These are phyloP conservation scores for Cantharellus cinnabarinus DNA, from an alignment of 768 basidiomycete species.

Conservation along the genomic window DNA sequence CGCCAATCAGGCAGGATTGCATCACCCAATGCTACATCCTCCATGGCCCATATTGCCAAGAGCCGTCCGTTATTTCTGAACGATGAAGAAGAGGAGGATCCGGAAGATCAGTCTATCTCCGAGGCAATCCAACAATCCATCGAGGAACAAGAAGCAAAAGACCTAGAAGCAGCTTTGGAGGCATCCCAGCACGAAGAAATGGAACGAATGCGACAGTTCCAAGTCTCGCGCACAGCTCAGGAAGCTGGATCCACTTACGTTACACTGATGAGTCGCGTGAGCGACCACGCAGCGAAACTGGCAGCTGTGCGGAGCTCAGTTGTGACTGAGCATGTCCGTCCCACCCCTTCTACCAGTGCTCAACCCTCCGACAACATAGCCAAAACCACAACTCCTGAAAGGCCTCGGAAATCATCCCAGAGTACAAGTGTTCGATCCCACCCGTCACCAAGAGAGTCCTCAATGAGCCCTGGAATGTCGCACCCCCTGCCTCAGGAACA, in stretches of 20 bases:
- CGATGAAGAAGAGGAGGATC: conserved; percentile 30
- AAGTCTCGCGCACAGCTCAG: not conserved
- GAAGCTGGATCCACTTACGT: conserved; percentile 1
- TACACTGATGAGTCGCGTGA: not conserved
- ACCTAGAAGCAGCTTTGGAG: conserved; percentile 8
- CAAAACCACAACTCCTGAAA: no score
- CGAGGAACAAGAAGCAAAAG: conserved; percentile 19
- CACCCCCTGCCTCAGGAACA: no score
- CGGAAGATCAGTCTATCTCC: conserved; percentile 22
- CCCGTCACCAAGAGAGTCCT: no score
- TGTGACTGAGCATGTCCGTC: not conserved
- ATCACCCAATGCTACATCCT: conserved; percentile 13
- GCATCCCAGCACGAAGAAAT: not conserved
- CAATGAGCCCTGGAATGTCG: no score
- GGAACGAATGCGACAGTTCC: not conserved
- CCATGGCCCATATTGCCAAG: conserved; percentile 17
- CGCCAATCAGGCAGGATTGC: conserved; percentile 22
- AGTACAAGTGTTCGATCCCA: no score
- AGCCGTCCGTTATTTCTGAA: conserved; percentile 36
- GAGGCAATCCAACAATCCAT: conserved; percentile 45
- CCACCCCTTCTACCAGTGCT: no score
- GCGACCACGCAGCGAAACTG: not conserved
- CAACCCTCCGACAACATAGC: no score
- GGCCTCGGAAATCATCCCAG: no score
- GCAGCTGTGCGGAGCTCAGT: not conserved